These are phyloP conservation scores for Metschnikowia dekortorum DNA, from an alignment of 805 yeast genomes.

Conservation along the genomic window DNA sequence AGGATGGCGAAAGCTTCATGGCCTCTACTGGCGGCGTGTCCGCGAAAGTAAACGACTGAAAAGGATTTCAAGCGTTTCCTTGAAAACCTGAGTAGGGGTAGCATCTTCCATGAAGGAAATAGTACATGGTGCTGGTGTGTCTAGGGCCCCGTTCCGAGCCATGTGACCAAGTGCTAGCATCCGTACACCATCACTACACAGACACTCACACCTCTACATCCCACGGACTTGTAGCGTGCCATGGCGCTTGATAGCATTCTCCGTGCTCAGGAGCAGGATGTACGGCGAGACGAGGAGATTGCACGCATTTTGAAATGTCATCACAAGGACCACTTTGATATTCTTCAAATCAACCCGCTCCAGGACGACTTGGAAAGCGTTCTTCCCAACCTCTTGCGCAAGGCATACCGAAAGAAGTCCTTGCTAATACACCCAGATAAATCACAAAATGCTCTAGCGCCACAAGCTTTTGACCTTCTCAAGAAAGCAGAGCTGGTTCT, in stretches of 20 bases:
- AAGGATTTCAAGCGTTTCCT: no score
- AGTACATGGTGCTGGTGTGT: no score
- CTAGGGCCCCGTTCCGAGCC: no score
- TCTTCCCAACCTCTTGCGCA: conserved; percentile 30
- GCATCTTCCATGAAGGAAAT: no score
- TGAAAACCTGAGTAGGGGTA: no score
- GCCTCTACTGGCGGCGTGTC: no score
- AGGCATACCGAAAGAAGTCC: conserved; percentile 53
- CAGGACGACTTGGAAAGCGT: conserved; percentile 35
- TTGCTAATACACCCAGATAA: conserved; percentile 69
- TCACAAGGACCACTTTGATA: conserved; percentile 50
- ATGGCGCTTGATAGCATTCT: conserved; percentile 13
- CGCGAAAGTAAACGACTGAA: no score
- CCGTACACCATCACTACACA: background rate
- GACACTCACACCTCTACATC: background rate
- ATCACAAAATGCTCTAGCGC: conserved; percentile 50
- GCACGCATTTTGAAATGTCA: conserved; percentile 46
- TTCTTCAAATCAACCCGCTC: conserved; percentile 41
- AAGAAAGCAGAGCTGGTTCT: conserved; percentile 48
- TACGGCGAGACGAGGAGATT: conserved; percentile 49
- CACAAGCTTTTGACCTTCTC: conserved; percentile 57
- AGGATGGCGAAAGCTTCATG: no score
- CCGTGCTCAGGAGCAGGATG: conserved; percentile 22
- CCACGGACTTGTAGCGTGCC: background rate
- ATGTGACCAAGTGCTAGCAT: background rate